Evolutionary conservation across 2,329 filamentous ascomycete species (phyloP).

Genomic region (Colletotrichum eremochloae): DNA sequence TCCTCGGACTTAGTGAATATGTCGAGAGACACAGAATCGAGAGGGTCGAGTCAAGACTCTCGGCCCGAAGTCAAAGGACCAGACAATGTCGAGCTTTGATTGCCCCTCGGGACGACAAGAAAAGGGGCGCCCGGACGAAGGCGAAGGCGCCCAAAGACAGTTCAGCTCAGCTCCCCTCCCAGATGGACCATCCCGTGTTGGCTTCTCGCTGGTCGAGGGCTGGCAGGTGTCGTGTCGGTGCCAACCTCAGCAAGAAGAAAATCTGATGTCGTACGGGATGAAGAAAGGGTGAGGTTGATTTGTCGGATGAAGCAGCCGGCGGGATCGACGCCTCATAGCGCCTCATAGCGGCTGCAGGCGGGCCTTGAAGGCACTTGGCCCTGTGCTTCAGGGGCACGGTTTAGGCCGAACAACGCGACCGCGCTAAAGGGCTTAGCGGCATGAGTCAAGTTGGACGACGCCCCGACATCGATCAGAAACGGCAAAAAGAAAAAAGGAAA

Average conservation of each 20-base stretch:
- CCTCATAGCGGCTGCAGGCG: constrained; percentile 27
- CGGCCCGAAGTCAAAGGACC: not conserved
- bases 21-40: not conserved
- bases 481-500: not conserved
- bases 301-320: constrained; percentile 34
- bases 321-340: constrained; percentile 31
- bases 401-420: constrained; percentile 18
- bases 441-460: constrained; percentile 30
- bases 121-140: not conserved
- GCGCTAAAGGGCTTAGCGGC: constrained; percentile 35
- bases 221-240: constrained; percentile 1
- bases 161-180: constrained; percentile 7
- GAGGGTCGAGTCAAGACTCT: constrained; percentile 12
- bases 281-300: constrained; percentile 16
- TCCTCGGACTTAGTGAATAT: not conserved
- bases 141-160: not conserved
- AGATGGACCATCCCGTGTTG: not conserved
- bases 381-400: not conserved
- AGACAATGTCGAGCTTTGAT: not conserved
- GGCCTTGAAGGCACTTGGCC: not conserved
- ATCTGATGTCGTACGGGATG: constrained; percentile 20
- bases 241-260: constrained; percentile 5
- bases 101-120: not conserved
- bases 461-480: constrained; percentile 3
- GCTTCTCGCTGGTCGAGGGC: not conserved